These are phyloP conservation scores for Triangularia verruculosa DNA, from an alignment of 2,329 filamentous ascomycete species.

Conservation along the genomic window DNA sequence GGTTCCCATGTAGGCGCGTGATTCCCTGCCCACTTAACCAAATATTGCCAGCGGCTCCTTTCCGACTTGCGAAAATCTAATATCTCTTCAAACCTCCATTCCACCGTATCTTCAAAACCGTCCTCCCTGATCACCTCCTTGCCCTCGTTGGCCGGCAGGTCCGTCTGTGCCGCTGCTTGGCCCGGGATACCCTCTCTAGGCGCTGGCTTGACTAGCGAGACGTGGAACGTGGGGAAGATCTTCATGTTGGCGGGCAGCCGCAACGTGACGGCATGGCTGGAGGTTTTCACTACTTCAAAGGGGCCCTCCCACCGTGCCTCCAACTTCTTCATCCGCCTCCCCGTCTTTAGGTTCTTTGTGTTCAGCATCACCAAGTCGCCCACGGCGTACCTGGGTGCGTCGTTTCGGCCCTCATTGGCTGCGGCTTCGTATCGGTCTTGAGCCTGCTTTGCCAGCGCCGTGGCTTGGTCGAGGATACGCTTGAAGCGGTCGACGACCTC, in stretches of 20 bases:
- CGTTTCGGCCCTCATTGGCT: background rate
- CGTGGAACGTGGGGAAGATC: background rate
- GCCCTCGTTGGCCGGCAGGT: too few relatives aligned
- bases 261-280: background rate
- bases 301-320: background rate
- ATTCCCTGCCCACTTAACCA: too few relatives aligned
- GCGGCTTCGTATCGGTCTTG: background rate
- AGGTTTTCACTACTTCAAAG: background rate
- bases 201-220: background rate
- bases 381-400: background rate
- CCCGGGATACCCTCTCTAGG: too few relatives aligned
- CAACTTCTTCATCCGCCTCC: background rate
- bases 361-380: background rate
- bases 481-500: background rate
- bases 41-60: too few relatives aligned
- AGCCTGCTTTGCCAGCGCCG: too few relatives aligned
- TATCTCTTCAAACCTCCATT: too few relatives aligned
- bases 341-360: background rate
- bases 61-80: too few relatives aligned
- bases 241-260: constrained; percentile 1
- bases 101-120: too few relatives aligned
- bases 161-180: too few relatives aligned
- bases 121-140: too few relatives aligned
- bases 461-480: background rate
- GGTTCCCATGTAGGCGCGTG: too few relatives aligned